Conservation (phyloP, 148 eudicot genomes). For the Pouteria glomerata region DNA sequence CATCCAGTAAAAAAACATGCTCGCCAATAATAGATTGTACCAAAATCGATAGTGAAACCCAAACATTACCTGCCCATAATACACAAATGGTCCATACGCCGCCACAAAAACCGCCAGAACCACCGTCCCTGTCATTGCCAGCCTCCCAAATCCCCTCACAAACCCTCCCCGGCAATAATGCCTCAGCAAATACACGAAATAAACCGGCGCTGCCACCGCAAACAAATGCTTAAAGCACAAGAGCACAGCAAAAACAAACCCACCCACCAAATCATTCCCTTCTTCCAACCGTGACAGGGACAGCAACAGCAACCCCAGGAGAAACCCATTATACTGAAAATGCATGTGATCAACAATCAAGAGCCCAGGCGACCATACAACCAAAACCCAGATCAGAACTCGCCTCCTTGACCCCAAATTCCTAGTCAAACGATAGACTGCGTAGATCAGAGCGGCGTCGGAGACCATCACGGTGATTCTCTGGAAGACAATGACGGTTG, state of each 20-base stretch:
- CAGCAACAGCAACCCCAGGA: constrained; percentile 62
- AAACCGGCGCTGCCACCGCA: constrained; percentile 96
- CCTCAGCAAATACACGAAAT: constrained; percentile 85
- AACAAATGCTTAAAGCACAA: constrained; percentile 87
- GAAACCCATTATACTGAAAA: constrained; percentile 95
- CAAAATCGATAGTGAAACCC: neutral
- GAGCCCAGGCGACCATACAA: constrained; percentile 73
- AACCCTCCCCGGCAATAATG: constrained; percentile 81
- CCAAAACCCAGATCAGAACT: constrained; percentile 65
- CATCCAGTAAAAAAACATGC: neutral
- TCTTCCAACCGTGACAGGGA: constrained; percentile 65
- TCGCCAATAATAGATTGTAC: neutral
- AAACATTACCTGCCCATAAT: constrained; percentile 67
- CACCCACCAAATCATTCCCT: constrained; percentile 80
- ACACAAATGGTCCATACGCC: constrained; percentile 88
- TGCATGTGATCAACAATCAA: constrained; percentile 88
- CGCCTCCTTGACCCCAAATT: constrained; percentile 27
- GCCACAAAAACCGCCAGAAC: constrained; percentile 59
- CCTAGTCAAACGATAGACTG: constrained; percentile 33
- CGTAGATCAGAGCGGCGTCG: constrained; percentile 43
- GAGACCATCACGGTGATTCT: constrained; percentile 52
- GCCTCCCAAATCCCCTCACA: constrained; percentile 54
- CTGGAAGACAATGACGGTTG: constrained; percentile 46
- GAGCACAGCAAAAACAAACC: constrained; percentile 73
- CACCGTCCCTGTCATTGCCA: constrained; percentile 58